phyloP scores from a whole-genome alignment of 208 protist genomes.

The Trypanosoma boissoni region DNA sequence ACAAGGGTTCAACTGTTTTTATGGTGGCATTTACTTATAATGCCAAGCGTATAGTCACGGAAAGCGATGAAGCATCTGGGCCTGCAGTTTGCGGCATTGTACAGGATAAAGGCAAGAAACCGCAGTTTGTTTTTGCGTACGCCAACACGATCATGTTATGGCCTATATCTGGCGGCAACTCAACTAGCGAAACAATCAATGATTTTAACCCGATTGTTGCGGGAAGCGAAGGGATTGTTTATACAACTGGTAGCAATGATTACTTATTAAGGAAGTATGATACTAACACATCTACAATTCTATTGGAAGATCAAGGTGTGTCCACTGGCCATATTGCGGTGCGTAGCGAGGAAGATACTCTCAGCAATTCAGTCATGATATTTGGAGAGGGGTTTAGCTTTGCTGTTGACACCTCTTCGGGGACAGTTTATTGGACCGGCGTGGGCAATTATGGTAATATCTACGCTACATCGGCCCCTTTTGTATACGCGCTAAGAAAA shows the following conservation, averaged over 20 bases:
- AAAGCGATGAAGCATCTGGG: neutral
- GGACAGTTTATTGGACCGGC: constrained; percentile 7
- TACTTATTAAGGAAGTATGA: constrained; percentile 14
- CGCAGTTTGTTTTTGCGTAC: constrained; percentile 12
- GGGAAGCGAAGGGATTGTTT: constrained; percentile 13
- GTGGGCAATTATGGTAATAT: neutral
- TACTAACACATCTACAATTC: neutral
- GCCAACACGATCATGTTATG: constrained; percentile 11
- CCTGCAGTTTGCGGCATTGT: constrained; percentile 14
- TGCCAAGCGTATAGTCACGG: neutral
- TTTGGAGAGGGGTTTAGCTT: constrained; percentile 16
- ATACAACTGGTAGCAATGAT: neutral
- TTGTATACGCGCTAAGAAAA: constrained; percentile 10
- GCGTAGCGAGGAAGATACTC: neutral
- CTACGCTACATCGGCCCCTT: constrained; percentile 3
- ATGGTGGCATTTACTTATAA: constrained; percentile 13
- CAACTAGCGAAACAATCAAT: neutral
- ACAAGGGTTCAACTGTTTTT: constrained; percentile 1
- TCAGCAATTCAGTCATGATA: constrained; percentile 8
- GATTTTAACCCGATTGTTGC: constrained; percentile 10
- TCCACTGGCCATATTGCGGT: constrained; percentile 9
- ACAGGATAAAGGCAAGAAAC: neutral
- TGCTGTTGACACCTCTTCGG: constrained; percentile 14
- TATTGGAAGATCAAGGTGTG: neutral
- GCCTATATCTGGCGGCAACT: neutral